These are phyloP conservation scores for Silene vulgaris DNA, from an alignment of 179 eudicot species.

Conservation along the genomic window DNA sequence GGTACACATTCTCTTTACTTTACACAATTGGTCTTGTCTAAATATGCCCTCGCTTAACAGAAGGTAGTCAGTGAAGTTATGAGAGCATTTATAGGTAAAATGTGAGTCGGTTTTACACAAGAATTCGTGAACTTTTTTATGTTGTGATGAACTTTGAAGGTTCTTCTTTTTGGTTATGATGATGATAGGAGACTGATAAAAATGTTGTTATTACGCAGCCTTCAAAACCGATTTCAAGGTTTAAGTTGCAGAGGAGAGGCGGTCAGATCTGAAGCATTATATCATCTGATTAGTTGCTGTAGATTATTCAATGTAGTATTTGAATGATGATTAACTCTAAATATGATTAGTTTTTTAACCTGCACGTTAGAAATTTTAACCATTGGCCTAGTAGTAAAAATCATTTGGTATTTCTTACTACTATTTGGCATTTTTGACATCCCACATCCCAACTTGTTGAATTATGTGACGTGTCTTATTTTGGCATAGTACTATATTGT, in stretches of 20 bases:
- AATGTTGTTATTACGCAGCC: slow-evolving; percentile 27
- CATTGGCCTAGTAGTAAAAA: neutral
- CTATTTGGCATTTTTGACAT: neutral
- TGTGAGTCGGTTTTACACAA: no score
- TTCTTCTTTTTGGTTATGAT: neutral
- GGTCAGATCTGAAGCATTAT: slow-evolving; percentile 13
- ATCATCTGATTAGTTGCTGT: neutral
- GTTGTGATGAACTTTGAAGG: neutral
- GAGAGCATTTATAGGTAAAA: no score
- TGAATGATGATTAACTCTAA: neutral
- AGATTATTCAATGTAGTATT: neutral
- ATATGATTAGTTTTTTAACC: neutral
- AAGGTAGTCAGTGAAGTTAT: no score
- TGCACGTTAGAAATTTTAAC: slow-evolving; percentile 1
- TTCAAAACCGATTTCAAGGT: slow-evolving; percentile 75
- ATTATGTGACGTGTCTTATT: no score
- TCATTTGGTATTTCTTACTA: neutral
- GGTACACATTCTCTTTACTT: slow-evolving; percentile 17
- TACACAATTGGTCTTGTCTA: no score
- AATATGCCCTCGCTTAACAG: no score
- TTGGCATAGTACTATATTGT: no score
- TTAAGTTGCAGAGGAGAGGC: slow-evolving; percentile 62
- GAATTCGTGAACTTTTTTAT: no score
- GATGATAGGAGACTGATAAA: neutral
- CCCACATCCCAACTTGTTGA: no score